Percentiles rank a stretch among this genome's conserved stretches.
These are phyloP conservation scores for Suillus ampliporus DNA, from an alignment of 768 basidiomycete genomes.

Conservation along the genomic window DNA sequence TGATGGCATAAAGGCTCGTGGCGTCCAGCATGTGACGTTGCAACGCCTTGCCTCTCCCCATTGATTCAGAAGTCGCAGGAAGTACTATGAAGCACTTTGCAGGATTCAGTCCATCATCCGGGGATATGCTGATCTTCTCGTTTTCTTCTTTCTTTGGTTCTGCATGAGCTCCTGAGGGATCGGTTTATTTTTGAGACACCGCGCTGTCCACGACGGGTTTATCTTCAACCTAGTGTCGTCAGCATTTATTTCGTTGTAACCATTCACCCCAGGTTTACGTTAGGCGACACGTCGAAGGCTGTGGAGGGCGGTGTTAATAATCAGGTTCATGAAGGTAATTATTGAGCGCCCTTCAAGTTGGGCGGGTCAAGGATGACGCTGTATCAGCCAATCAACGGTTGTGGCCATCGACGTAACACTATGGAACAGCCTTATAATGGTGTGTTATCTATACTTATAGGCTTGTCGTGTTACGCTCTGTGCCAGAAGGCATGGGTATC, in stretches of 20 bases:
- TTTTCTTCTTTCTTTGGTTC: background rate
- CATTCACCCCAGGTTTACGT: conserved; percentile 8
- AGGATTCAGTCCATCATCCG: conserved; percentile 1
- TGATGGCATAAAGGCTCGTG: conserved; percentile 2
- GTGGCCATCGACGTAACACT: background rate
- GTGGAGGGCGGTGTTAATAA: conserved; percentile 3
- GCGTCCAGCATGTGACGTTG: background rate
- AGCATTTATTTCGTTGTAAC: background rate
- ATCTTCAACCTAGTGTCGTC: conserved; percentile 1
- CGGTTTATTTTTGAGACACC: background rate
- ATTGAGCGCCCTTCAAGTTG: background rate
- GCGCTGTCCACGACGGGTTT: background rate
- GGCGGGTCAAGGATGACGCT: conserved; percentile 4
- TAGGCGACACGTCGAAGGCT: background rate
- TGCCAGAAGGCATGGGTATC: background rate
- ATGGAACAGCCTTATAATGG: background rate
- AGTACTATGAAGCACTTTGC: background rate
- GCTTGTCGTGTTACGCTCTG: background rate
- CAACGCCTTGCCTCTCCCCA: background rate
- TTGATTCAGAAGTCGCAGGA: background rate
- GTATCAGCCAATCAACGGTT: conserved; percentile 8
- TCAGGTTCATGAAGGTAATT: background rate
- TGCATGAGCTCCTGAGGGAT: background rate
- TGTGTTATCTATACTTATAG: background rate
- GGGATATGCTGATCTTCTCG: background rate